A percentile compares a stretch with the other conserved stretches of the same genome.
Evolutionary conservation across 768 basidiomycete species (phyloP).

Genomic region (Lyophyllum decastes): DNA sequence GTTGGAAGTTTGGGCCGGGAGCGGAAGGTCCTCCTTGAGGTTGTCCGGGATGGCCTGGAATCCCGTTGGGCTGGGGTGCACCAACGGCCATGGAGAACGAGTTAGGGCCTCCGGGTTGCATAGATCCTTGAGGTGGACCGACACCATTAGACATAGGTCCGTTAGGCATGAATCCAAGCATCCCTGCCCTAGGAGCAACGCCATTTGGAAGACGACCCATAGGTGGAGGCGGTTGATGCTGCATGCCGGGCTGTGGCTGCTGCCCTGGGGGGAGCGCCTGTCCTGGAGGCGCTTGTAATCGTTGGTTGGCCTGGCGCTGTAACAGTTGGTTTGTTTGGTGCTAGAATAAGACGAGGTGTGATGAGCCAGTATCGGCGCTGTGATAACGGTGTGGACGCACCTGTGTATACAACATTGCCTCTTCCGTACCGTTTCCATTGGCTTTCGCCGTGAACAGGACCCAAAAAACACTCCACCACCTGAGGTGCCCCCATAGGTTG

Average conservation of each 20-base stretch:
- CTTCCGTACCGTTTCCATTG: constrained; percentile 63
- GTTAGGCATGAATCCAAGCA: constrained; percentile 24
- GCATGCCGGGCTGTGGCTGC: constrained; percentile 23
- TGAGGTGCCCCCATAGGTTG: constrained; percentile 25
- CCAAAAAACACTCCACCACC: constrained; percentile 93
- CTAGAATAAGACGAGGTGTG: constrained; percentile 8
- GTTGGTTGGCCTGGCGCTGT: constrained; percentile 31
- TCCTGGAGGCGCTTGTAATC: constrained; percentile 22
- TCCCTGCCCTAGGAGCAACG: constrained; percentile 19
- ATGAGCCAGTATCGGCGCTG: constrained; percentile 9
- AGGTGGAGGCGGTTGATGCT: constrained; percentile 26
- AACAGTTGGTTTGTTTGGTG: constrained; percentile 28
- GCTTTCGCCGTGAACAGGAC: constrained; percentile 82
- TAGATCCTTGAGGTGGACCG: constrained; percentile 22
- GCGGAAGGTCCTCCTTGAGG: constrained; percentile 24
- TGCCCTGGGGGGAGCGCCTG: constrained; percentile 23
- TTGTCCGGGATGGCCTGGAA: constrained; percentile 24
- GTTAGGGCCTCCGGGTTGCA: constrained; percentile 16
- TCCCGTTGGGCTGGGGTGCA: constrained; percentile 23
- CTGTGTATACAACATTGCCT: constrained; percentile 71
- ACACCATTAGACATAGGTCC: constrained; percentile 29
- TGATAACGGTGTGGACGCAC: constrained; percentile 39
- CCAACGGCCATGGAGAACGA: constrained; percentile 31
- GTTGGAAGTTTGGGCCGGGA: constrained; percentile 30
- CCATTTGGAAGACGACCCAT: constrained; percentile 22